These are phyloP conservation scores for Chloroidium sp. DNA, from an alignment of 163 green algal genomes.

Conservation along the genomic window DNA sequence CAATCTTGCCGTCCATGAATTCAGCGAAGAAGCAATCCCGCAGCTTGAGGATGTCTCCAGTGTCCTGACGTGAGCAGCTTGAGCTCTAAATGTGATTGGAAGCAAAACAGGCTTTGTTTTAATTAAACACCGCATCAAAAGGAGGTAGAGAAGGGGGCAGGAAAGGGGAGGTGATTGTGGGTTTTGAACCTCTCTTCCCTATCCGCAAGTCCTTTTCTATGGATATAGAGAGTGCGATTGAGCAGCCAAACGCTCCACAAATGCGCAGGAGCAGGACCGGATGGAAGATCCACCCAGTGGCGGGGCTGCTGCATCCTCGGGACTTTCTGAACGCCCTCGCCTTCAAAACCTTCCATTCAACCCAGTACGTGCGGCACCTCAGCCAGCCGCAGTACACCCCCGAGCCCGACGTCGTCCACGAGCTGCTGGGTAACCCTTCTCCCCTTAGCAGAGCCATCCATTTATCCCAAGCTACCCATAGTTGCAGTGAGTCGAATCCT, in stretches of 20 bases:
- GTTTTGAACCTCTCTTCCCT: no score
- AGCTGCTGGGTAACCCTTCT: constrained; percentile 30
- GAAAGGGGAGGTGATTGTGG: no score
- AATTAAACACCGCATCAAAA: no score
- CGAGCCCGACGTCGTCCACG: constrained; percentile 86
- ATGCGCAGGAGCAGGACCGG: constrained; percentile 34
- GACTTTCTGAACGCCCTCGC: constrained; percentile 90
- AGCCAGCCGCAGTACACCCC: constrained; percentile 74
- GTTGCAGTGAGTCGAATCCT: no score
- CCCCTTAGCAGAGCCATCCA: background rate
- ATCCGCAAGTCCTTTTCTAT: no score
- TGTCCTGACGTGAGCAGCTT: constrained; percentile 16
- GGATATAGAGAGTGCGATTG: no score
- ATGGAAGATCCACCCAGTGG: constrained; percentile 77
- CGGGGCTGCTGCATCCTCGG: constrained; percentile 80
- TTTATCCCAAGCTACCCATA: no score
- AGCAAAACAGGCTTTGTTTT: background rate
- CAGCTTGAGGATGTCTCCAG: constrained; percentile 72
- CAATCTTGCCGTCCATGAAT: constrained; percentile 49
- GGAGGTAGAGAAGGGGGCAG: no score
- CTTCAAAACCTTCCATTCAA: constrained; percentile 76
- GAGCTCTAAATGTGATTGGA: background rate
- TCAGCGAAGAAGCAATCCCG: constrained; percentile 46
- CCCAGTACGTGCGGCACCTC: constrained; percentile 86
- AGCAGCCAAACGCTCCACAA: background rate